Percentiles rank a stretch among this genome's conserved stretches.
These are phyloP conservation scores for Beauveria rudraprayagi DNA, from an alignment of 2,329 filamentous ascomycete genomes.

Conservation along the genomic window DNA sequence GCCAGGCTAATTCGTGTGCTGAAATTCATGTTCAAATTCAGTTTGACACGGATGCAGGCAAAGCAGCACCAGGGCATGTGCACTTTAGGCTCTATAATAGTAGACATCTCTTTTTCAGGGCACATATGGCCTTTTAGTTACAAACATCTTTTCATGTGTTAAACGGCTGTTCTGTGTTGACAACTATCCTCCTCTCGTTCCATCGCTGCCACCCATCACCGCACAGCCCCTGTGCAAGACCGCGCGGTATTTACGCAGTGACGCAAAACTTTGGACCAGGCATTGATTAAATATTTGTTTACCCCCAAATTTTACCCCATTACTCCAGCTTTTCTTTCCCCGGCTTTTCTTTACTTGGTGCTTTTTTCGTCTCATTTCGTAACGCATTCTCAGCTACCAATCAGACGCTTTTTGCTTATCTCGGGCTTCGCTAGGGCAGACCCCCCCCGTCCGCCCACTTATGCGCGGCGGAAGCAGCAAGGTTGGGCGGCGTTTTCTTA, in stretches of 20 bases:
- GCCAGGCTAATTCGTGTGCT: too few species aligned
- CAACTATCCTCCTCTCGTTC: too few species aligned
- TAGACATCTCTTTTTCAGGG: too few species aligned
- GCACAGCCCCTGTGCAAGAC: neutral
- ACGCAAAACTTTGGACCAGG: neutral
- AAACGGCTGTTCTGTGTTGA: too few species aligned
- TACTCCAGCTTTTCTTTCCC: neutral
- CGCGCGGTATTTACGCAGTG: neutral
- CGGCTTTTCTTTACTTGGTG: neutral
- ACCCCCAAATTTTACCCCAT: neutral
- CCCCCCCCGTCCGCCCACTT: slow-evolving; percentile 7
- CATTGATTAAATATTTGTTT: neutral
- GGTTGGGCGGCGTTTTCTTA: neutral
- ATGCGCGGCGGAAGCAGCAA: slow-evolving; percentile 4
- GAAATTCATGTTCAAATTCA: too few species aligned
- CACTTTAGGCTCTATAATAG: too few species aligned
- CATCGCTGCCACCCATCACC: neutral
- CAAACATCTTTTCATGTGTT: too few species aligned
- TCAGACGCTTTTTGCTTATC: slow-evolving; percentile 7
- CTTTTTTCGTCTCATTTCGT: neutral
- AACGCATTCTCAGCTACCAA: neutral
- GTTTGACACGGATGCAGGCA: too few species aligned
- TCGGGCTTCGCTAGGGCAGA: neutral
- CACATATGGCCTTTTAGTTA: too few species aligned
- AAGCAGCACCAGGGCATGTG: too few species aligned